These are phyloP conservation scores for Fusarium annulatum DNA, from an alignment of 2,329 filamentous ascomycete genomes.

Conservation along the genomic window DNA sequence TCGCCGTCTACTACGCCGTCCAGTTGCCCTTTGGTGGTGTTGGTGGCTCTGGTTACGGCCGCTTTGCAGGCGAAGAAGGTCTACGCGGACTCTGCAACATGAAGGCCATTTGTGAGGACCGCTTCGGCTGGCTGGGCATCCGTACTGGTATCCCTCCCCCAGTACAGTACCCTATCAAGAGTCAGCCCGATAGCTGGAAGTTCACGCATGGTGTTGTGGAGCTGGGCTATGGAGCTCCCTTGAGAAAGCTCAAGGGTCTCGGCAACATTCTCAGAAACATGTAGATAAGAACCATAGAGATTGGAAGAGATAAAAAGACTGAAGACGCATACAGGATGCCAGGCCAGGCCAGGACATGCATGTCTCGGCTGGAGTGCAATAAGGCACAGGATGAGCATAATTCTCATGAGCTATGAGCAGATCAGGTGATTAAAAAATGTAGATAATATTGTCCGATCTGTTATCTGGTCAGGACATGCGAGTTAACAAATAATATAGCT, in stretches of 20 bases:
- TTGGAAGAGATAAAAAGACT: background rate
- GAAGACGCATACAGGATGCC: background rate
- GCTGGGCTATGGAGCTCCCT: conserved; percentile 64
- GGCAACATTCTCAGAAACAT: conserved; percentile 57
- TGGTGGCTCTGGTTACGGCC: conserved; percentile 89
- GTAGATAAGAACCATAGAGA: conserved; percentile 35
- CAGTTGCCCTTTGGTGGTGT: conserved; percentile 94
- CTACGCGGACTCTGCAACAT: conserved; percentile 85
- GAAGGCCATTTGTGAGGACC: conserved; percentile 87
- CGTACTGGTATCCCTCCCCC: conserved; percentile 83
- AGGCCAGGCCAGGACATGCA: background rate
- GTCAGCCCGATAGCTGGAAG: conserved; percentile 72
- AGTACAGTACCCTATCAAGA: conserved; percentile 82
- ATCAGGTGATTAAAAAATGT: background rate
- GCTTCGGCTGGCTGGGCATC: conserved; percentile 68
- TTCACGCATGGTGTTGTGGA: conserved; percentile 72
- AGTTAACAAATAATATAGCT: background rate
- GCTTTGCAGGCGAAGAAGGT: conserved; percentile 92
- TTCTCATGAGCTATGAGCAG: conserved; percentile 9
- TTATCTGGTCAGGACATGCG: background rate
- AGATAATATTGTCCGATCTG: background rate
- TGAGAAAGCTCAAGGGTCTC: conserved; percentile 55
- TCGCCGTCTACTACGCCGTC: conserved; percentile 91
- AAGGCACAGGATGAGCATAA: background rate
- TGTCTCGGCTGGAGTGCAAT: background rate